Conservation (phyloP, 768 basidiomycete species). For the Tulasnella sp. region DNA sequence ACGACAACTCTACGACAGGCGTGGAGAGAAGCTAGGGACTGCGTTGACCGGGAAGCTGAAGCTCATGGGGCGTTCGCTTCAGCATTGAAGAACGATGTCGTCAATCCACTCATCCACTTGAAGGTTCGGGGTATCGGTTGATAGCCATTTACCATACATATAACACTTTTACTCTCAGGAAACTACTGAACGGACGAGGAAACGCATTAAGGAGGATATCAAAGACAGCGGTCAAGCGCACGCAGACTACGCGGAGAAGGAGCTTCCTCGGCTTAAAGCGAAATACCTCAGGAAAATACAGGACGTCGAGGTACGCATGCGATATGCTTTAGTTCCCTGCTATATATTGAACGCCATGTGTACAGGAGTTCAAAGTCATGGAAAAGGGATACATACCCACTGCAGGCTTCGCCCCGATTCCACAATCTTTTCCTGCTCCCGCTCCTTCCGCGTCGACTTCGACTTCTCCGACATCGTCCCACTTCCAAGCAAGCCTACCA, state of each 20-base stretch:
- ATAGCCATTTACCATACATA: neutral
- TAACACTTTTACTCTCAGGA: conserved; percentile 49
- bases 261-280: conserved; percentile 76
- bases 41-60: conserved; percentile 81
- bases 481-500: neutral
- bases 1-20: conserved; percentile 57
- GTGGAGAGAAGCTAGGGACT: conserved; percentile 84
- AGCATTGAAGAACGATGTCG: conserved; percentile 67
- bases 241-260: conserved; percentile 72
- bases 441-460: neutral
- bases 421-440: conserved; percentile 31
- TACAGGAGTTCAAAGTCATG: conserved; percentile 62
- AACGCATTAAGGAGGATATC: conserved; percentile 86
- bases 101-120: conserved; percentile 61
- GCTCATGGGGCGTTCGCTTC: conserved; percentile 73
- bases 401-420: conserved; percentile 21
- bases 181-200: conserved; percentile 85
- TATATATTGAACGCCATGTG: neutral
- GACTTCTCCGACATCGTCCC: conserved; percentile 31
- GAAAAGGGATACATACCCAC: conserved; percentile 38
- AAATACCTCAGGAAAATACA: conserved; percentile 79
- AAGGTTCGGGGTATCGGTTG: conserved; percentile 47
- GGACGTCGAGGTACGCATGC: conserved; percentile 68
- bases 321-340: neutral
- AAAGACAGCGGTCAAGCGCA: conserved; percentile 75